phyloP scores from a whole-genome alignment of 2,329 filamentous ascomycete species.

The Coleophoma eucalyptorum region DNA sequence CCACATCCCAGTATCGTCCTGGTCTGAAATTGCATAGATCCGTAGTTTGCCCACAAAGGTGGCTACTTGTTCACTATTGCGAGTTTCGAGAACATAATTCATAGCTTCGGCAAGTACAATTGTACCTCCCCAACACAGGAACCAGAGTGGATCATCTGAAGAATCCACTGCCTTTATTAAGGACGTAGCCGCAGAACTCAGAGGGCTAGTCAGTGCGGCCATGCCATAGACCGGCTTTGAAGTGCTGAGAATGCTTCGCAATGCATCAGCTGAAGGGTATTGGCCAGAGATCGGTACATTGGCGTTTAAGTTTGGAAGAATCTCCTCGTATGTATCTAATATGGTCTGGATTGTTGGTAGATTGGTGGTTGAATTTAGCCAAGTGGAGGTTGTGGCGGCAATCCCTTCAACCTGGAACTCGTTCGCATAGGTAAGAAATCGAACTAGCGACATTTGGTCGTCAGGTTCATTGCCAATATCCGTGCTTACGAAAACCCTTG shows the following conservation, averaged over 20 bases:
- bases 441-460: slow-evolving; percentile 2
- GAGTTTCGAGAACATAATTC: slow-evolving; percentile 30
- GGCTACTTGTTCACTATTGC: slow-evolving; percentile 26
- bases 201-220: not conserved
- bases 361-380: slow-evolving; percentile 34
- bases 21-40: slow-evolving; percentile 55
- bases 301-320: slow-evolving; percentile 41
- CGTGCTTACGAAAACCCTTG: not conserved
- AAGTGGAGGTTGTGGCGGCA: slow-evolving; percentile 38
- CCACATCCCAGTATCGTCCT: slow-evolving; percentile 54
- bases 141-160: slow-evolving; percentile 40
- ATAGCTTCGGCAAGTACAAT: slow-evolving; percentile 48
- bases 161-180: slow-evolving; percentile 36
- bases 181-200: slow-evolving; percentile 34
- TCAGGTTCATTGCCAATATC: slow-evolving; percentile 7
- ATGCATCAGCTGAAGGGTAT: slow-evolving; percentile 35
- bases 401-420: not conserved
- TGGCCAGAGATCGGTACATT: slow-evolving; percentile 40
- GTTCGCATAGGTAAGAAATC: slow-evolving; percentile 1
- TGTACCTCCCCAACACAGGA: slow-evolving; percentile 50
- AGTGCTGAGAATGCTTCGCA: slow-evolving; percentile 30
- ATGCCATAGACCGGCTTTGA: slow-evolving; percentile 26
- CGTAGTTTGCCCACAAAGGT: slow-evolving; percentile 37
- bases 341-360: slow-evolving; percentile 19
- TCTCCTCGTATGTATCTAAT: slow-evolving; percentile 37